A percentile compares a stretch with the other conserved stretches of the same genome.
These are phyloP conservation scores for Bipolaris bicolor DNA, from an alignment of 2,329 filamentous ascomycete species.

Conservation along the genomic window DNA sequence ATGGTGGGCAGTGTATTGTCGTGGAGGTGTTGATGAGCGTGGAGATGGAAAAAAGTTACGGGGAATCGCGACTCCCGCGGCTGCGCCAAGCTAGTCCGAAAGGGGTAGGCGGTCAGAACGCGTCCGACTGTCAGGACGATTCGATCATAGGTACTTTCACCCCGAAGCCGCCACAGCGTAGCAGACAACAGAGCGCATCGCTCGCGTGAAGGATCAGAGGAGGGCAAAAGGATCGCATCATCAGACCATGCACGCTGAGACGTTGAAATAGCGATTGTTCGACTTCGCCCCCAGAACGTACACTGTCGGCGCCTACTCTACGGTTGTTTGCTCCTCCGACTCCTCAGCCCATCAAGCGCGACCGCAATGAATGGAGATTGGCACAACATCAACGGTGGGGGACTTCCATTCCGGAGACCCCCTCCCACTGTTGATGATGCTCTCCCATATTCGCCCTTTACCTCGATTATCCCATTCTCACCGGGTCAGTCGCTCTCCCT, in stretches of 20 bases:
- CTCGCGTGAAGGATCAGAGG: constrained; percentile 6
- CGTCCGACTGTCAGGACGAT: constrained; percentile 17
- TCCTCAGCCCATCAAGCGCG: constrained; percentile 16
- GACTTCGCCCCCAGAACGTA: constrained; percentile 2
- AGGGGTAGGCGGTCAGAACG: constrained; percentile 38
- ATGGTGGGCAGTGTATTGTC: constrained; percentile 57
- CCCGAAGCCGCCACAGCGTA: constrained; percentile 1
- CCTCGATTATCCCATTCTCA: constrained; percentile 78
- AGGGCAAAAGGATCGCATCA: constrained; percentile 3
- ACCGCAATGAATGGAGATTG: constrained; percentile 39
- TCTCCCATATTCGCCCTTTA: constrained; percentile 81
- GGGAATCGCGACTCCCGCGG: constrained; percentile 25
- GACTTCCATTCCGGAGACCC: constrained; percentile 45
- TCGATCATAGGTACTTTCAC: constrained; percentile 9
- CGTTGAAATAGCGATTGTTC: constrained; percentile 18
- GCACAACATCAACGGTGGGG: constrained; percentile 43
- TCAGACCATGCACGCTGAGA: constrained; percentile 23
- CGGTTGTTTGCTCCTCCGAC: constrained; percentile 1
- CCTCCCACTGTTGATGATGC: constrained; percentile 71
- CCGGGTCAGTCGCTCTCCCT: constrained; percentile 61
- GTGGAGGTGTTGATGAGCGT: constrained; percentile 3
- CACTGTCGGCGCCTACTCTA: constrained; percentile 6
- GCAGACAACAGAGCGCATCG: constrained; percentile 10
- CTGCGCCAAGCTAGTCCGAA: constrained; percentile 21
- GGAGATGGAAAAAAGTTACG: constrained; percentile 28